Evolutionary conservation across 1,284 basidiomycete species (phyloP).

Genomic region (Irpex rosettiformis): DNA sequence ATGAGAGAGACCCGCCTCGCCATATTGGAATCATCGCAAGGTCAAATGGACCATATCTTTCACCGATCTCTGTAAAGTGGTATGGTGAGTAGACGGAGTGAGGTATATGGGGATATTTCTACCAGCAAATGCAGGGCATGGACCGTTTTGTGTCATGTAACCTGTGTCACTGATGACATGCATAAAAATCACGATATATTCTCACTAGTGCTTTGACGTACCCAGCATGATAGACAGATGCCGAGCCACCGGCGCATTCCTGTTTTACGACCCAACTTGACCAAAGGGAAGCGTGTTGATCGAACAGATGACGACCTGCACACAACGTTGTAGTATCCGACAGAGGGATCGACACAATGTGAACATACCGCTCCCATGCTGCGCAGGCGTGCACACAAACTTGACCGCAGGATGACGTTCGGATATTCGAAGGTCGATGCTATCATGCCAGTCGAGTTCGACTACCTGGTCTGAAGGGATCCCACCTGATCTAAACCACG

Average conservation of each 20-base stretch:
- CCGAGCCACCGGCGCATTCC: conserved; percentile 1
- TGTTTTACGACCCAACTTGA: conserved; percentile 30
- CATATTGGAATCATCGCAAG: conserved; percentile 34
- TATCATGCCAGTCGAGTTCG: conserved; percentile 35
- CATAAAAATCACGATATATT: background rate
- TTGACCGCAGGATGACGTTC: conserved; percentile 14
- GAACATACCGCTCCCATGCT: conserved; percentile 31
- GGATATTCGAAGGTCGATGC: conserved; percentile 5
- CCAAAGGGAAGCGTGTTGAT: conserved; percentile 30
- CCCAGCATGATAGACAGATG: conserved; percentile 27
- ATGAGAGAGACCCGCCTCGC: conserved; percentile 30
- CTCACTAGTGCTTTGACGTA: conserved; percentile 6
- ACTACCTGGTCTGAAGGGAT: conserved; percentile 24
- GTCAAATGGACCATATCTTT: conserved; percentile 31
- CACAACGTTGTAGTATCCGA: background rate
- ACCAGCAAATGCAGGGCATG: conserved; percentile 31
- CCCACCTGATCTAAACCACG: conserved; percentile 23
- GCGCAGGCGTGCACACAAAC: conserved; percentile 32
- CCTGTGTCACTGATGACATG: conserved; percentile 27
- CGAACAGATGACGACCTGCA: conserved; percentile 27
- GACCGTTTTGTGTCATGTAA: conserved; percentile 26
- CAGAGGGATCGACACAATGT: conserved; percentile 9
- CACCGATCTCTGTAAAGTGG: conserved; percentile 28
- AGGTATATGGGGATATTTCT: background rate
- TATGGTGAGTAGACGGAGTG: background rate